Evolutionary conservation across 1,284 basidiomycete species (phyloP), one percentile per base, ranked within the genome.

Genomic region (Acaromyces ingoldii): DNA sequence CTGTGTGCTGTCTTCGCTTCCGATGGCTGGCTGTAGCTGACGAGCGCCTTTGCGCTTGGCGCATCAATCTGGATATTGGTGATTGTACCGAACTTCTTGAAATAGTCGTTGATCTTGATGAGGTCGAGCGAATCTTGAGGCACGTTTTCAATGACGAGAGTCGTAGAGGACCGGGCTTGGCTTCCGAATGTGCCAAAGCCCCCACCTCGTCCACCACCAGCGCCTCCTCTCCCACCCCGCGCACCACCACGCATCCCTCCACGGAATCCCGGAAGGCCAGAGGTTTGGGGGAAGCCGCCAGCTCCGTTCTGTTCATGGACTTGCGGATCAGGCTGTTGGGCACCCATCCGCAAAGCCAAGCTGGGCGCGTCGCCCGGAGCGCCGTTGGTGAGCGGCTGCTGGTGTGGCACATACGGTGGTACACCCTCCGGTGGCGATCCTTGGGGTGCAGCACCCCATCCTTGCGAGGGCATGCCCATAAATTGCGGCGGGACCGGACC

Each of bases 91-190:
- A 95, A 96, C 59, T 85, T 84, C 74, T 87, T 86, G 78, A 97
- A 96, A 85, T 90, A 93, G 31, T 82, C 83, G 69, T 87, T 88
- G 53, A 97, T 85, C 13, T 83, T 80, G 42, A 85, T 85, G 25
- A 91, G 81, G 31, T 83, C 84, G 41, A 93, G 81, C 65, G 86
- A 84, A 56, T 89, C 85, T 41, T 84, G 82, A 0, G 92, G 92
- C 51, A 96, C 91, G 78, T 93, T 92, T 77, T 93, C 91, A 49
- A 97, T 86, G 19, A 95, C 88, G 25, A 96, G 80, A 0, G 91
- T 93, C 70, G 88, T 90, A 72, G 86, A 58, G 55, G 64, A 67
- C 4, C 21, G 54, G n/a, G 75, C 67, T 6, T 74, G 60, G 19
- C 67, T 63, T 26, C 72, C 49, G 52, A 65, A 63, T 9, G 63